A percentile compares a stretch with the other conserved stretches of the same genome.
Conservation (phyloP, 139 green algal species). For the Coelastrella sp. region DNA sequence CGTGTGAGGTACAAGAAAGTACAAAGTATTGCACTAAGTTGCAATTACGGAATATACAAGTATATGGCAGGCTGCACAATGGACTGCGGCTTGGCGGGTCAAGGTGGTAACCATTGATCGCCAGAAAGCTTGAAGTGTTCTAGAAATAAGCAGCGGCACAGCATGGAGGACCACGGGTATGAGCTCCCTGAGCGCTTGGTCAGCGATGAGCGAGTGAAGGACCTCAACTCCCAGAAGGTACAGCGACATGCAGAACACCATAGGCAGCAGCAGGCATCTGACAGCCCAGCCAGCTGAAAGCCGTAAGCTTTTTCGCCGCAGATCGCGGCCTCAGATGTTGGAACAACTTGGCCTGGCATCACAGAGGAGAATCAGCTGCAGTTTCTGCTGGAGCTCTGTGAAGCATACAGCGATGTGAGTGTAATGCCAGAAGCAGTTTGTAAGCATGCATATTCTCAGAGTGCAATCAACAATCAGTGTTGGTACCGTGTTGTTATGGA, state of each 20-base stretch:
- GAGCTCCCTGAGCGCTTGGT: neutral
- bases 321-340: constrained; percentile 57
- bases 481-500: neutral
- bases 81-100: too few species aligned
- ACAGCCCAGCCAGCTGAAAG: neutral
- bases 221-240: constrained; percentile 25
- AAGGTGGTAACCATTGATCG: neutral
- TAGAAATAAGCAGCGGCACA: neutral
- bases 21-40: too few species aligned
- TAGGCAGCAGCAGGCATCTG: neutral
- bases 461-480: neutral
- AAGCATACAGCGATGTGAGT: constrained; percentile 8
- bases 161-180: neutral
- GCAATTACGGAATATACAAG: too few species aligned
- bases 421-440: neutral
- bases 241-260: neutral
- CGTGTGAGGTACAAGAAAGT: too few species aligned
- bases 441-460: neutral
- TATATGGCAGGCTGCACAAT: too few species aligned
- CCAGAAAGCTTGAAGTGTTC: neutral
- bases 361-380: constrained; percentile 13
- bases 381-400: constrained; percentile 53
- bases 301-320: constrained; percentile 24
- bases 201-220: neutral
- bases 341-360: constrained; percentile 55